Evolutionary conservation across 192 early-diverging fungal species (phyloP).

Genomic region (Allomyces arbusculus): DNA sequence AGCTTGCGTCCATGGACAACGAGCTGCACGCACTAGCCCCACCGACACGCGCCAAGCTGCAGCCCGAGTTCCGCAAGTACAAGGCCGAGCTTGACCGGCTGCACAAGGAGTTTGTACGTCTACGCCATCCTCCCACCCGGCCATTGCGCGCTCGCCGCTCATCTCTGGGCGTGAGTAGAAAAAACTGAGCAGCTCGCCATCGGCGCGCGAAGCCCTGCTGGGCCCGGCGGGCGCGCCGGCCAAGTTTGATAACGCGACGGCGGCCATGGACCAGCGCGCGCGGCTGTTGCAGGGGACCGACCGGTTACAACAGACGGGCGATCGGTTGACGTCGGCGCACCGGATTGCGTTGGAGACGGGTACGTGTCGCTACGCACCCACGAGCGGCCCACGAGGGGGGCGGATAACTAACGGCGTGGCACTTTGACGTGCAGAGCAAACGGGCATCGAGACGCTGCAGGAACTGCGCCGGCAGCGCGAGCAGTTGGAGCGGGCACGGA

Average conservation of each 20-base stretch:
- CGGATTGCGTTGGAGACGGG: constrained; percentile 76
- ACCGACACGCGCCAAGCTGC: constrained; percentile 36
- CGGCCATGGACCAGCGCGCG: constrained; percentile 53
- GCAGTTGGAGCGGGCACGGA: constrained; percentile 65
- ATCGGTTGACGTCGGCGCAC: constrained; percentile 68
- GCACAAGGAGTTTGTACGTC: constrained; percentile 50
- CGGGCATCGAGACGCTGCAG: constrained; percentile 65
- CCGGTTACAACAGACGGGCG: constrained; percentile 51
- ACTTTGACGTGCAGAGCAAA: constrained; percentile 28
- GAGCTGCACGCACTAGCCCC: constrained; percentile 58
- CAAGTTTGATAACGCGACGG: constrained; percentile 22
- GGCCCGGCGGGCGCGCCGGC: constrained; percentile 18
- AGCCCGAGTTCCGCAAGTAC: constrained; percentile 43
- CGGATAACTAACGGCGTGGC: background rate
- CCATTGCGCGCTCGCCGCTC: background rate
- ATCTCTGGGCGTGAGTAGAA: too few relatives aligned
- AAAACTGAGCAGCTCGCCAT: constrained; percentile 3
- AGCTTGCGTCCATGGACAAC: constrained; percentile 84
- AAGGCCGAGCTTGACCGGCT: constrained; percentile 63
- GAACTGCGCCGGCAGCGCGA: constrained; percentile 72
- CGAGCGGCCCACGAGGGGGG: background rate
- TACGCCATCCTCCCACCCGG: background rate
- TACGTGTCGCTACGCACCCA: constrained; percentile 3
- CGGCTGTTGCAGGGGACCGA: constrained; percentile 71
- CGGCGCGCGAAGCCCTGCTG: constrained; percentile 42